Percentiles rank a stretch among this genome's conserved stretches.
phyloP scores from a whole-genome alignment of 148 eudicot species.

The Camellia lanceoleosa region DNA sequence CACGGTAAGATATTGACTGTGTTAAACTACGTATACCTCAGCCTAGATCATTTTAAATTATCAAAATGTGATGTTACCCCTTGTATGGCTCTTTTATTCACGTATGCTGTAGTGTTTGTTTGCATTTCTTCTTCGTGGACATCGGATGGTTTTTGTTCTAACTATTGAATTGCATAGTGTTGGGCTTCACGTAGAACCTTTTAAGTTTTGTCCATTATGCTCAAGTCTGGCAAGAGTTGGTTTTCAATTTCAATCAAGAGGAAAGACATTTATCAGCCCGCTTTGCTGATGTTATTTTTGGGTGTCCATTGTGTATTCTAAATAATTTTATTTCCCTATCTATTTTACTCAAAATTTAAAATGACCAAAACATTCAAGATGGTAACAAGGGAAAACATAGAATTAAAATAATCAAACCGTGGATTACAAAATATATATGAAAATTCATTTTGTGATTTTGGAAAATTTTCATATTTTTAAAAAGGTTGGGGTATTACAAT shows the following conservation, averaged over 20 bases:
- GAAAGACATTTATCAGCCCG: background rate
- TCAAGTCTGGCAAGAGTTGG: background rate
- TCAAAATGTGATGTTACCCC: background rate
- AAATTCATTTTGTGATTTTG: no score
- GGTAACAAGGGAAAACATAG: no score
- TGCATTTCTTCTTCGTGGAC: background rate
- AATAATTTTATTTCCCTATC: no score
- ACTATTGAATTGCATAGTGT: background rate
- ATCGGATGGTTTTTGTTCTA: background rate
- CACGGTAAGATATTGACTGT: constrained; percentile 53
- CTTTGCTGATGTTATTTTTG: background rate
- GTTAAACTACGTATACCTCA: background rate
- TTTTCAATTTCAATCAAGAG: background rate
- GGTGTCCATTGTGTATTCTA: no score
- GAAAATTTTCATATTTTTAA: no score
- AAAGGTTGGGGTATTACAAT: no score
- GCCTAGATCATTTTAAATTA: background rate
- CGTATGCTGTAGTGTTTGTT: background rate
- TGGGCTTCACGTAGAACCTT: background rate
- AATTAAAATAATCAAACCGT: no score
- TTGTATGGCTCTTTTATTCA: background rate
- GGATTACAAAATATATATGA: no score
- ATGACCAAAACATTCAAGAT: no score
- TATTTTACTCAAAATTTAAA: no score
- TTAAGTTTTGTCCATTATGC: background rate